Percentiles rank a stretch among this genome's conserved stretches.
Evolutionary conservation across 139 green algal genomes (phyloP).

Genomic region (Micractinium sp.): DNA sequence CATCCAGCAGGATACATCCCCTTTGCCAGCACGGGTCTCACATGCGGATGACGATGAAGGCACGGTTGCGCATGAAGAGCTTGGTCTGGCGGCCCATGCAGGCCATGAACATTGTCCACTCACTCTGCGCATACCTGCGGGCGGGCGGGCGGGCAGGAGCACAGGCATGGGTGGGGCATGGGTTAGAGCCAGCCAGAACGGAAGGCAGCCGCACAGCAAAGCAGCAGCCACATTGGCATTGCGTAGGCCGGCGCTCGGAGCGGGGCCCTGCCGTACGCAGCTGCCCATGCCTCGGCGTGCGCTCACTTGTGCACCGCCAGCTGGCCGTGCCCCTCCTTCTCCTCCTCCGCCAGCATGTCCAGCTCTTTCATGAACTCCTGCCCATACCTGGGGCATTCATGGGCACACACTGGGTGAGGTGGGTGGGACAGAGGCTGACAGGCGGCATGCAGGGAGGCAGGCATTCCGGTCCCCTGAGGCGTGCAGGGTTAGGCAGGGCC

Average conservation of each 20-base stretch:
- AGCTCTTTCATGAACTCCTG: constrained; percentile 70
- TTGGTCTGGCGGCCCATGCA: background rate
- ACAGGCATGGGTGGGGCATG: background rate
- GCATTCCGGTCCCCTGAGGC: no score
- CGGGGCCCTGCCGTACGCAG: background rate
- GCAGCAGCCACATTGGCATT: no score
- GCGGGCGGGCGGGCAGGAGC: background rate
- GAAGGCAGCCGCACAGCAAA: no score
- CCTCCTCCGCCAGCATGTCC: constrained; percentile 42
- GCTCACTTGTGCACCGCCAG: constrained; percentile 19
- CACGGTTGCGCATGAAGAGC: constrained; percentile 22
- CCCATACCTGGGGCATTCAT: constrained; percentile 19
- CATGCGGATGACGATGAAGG: constrained; percentile 33
- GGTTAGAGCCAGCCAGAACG: background rate
- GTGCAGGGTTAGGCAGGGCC: no score
- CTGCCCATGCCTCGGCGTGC: background rate
- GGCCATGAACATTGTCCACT: constrained; percentile 9
- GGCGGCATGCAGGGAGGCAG: no score
- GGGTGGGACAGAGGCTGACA: background rate
- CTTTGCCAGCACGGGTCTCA: background rate
- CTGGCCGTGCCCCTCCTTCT: background rate
- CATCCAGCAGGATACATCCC: background rate
- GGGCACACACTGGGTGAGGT: background rate
- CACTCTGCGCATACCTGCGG: constrained; percentile 16
- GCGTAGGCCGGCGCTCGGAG: background rate